A percentile compares a stretch with the other conserved stretches of the same genome.
phyloP scores from a whole-genome alignment of 2,329 filamentous ascomycete species.

The Ceratocystis smalleyi region DNA sequence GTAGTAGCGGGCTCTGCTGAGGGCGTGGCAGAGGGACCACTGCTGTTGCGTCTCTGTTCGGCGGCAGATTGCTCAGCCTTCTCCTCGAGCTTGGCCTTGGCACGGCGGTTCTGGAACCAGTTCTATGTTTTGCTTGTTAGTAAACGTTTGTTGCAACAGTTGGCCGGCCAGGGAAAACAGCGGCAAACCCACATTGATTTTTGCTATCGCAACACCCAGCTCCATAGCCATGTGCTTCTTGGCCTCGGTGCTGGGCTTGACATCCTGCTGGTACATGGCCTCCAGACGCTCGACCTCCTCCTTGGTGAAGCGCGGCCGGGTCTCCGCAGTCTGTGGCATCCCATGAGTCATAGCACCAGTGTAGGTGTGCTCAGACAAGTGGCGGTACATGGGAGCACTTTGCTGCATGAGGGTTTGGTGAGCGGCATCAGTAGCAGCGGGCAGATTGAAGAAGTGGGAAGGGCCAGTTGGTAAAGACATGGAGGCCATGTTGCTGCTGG shows the following conservation, averaged over 20 bases:
- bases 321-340: constrained; percentile 25
- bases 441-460: background rate
- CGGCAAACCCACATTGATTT: constrained; percentile 40
- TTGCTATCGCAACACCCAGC: constrained; percentile 46
- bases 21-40: constrained; percentile 18
- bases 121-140: constrained; percentile 30
- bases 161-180: background rate
- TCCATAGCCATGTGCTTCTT: constrained; percentile 46
- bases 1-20: constrained; percentile 20
- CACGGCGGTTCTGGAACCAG: constrained; percentile 53
- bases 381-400: background rate
- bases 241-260: constrained; percentile 46
- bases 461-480: background rate
- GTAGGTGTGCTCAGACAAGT: background rate
- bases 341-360: background rate
- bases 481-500: constrained; percentile 1
- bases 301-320: constrained; percentile 40
- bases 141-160: background rate
- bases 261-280: constrained; percentile 46
- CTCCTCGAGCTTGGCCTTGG: constrained; percentile 49
- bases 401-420: constrained; percentile 1
- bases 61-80: constrained; percentile 36
- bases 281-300: constrained; percentile 45
- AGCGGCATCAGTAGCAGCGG: background rate
- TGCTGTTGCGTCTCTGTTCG: constrained; percentile 18